Percentiles rank a stretch among this genome's conserved stretches.
phyloP scores from a whole-genome alignment of 176 grass and related monocot species.

The Coix lacrymajobi region DNA sequence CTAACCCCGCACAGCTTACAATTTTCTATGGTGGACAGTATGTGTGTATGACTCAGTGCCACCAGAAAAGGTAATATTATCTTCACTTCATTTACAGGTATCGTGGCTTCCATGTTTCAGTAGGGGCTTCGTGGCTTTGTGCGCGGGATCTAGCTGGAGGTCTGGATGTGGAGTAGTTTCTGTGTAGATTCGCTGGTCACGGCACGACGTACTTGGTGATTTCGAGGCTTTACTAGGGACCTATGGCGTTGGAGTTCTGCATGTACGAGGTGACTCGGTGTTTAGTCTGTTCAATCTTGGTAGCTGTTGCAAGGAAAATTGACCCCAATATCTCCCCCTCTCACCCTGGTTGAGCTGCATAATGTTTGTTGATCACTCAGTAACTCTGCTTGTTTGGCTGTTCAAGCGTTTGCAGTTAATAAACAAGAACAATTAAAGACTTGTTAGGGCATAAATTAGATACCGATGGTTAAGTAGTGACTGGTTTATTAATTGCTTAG shows the following conservation, averaged over 20 bases:
- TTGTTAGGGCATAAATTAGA: background rate
- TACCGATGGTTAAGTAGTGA: too few species aligned
- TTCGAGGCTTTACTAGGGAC: background rate
- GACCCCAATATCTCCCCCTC: background rate
- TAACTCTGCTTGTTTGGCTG: background rate
- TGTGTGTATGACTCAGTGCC: too few species aligned
- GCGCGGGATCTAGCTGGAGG: background rate
- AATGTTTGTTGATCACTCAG: background rate
- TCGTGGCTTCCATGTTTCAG: too few species aligned
- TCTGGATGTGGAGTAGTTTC: background rate
- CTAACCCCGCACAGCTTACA: too few species aligned
- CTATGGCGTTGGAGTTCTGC: background rate
- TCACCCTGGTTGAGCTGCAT: background rate
- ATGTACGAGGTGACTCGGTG: background rate
- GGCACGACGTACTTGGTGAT: background rate
- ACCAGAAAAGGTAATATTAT: too few species aligned
- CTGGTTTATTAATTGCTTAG: too few species aligned
- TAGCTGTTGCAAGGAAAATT: background rate
- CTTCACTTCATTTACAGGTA: too few species aligned
- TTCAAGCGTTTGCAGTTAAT: background rate
- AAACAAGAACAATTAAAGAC: background rate
- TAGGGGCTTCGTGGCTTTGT: background rate
- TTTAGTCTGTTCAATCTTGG: slow-evolving; percentile 1
- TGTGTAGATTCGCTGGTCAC: background rate
- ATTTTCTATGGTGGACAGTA: too few species aligned